Conservation (phyloP, 495 filamentous ascomycete species). For the Endocarpon pusillum region DNA sequence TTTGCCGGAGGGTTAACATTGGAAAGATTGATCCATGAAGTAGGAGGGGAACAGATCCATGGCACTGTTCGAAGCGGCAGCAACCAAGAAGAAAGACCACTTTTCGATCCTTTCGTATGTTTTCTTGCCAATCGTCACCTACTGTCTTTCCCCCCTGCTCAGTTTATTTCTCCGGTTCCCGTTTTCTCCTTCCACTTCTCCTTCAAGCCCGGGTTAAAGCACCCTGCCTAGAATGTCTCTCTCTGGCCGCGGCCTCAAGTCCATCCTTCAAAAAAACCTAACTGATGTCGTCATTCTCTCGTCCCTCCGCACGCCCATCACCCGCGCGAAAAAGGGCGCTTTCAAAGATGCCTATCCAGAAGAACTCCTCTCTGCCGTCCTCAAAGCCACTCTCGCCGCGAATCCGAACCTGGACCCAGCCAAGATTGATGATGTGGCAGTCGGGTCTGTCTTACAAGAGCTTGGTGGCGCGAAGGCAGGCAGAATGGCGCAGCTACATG, state of each 20-base stretch:
- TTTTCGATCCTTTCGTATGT: too few species aligned
- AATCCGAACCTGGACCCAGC: slow-evolving; percentile 59
- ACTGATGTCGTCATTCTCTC: slow-evolving; percentile 80
- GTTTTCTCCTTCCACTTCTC: too few species aligned
- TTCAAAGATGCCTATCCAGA: slow-evolving; percentile 85
- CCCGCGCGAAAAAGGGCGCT: slow-evolving; percentile 62
- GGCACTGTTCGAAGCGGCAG: too few species aligned
- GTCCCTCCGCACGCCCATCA: slow-evolving; percentile 70
- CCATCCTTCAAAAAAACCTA: slow-evolving; percentile 65
- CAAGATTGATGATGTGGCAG: slow-evolving; percentile 59
- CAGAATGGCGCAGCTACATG: slow-evolving; percentile 75
- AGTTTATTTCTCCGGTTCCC: too few species aligned
- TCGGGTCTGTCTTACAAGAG: slow-evolving; percentile 79
- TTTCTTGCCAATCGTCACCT: too few species aligned
- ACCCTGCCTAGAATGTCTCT: too few species aligned
- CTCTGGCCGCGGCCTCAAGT: slow-evolving; percentile 38
- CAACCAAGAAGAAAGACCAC: too few species aligned
- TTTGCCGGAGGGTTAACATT: too few species aligned
- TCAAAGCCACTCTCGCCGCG: slow-evolving; percentile 59
- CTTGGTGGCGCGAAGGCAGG: slow-evolving; percentile 84
- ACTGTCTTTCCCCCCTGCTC: too few species aligned
- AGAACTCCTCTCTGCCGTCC: slow-evolving; percentile 67
- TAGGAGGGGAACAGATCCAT: too few species aligned
- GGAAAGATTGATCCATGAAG: too few species aligned
- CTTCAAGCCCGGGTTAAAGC: too few species aligned